Evolutionary conservation across 441 rosid genomes (phyloP).

Genomic region (Melastoma candidum): DNA sequence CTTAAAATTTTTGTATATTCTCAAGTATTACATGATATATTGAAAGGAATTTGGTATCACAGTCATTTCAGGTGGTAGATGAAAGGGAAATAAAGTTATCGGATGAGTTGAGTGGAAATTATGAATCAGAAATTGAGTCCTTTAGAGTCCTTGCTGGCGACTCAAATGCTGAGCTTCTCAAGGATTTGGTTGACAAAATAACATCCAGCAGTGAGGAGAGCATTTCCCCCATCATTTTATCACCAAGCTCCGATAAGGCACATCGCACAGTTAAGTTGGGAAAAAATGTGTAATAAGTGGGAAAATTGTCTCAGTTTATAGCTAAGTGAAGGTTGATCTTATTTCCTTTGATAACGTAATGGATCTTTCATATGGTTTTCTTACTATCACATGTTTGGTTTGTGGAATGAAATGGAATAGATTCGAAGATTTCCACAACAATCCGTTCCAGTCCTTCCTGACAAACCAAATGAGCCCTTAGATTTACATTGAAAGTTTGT

Average conservation of each 20-base stretch:
- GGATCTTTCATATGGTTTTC: too few species aligned
- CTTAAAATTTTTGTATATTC: neutral
- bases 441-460: too few species aligned
- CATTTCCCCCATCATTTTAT: slow-evolving; percentile 53
- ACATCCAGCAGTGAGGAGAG: slow-evolving; percentile 42
- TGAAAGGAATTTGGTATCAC: slow-evolving; percentile 2
- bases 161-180: slow-evolving; percentile 43
- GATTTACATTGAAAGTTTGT: too few species aligned
- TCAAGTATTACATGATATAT: neutral
- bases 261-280: slow-evolving; percentile 67
- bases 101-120: slow-evolving; percentile 30
- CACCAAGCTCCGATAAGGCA: slow-evolving; percentile 68
- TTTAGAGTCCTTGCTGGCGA: slow-evolving; percentile 64
- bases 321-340: too few species aligned
- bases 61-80: slow-evolving; percentile 27
- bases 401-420: too few species aligned
- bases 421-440: too few species aligned
- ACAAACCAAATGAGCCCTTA: too few species aligned
- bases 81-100: slow-evolving; percentile 29
- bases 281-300: too few species aligned
- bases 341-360: too few species aligned
- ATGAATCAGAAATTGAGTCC: slow-evolving; percentile 46
- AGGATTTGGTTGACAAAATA: slow-evolving; percentile 43
- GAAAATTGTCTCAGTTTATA: too few species aligned
- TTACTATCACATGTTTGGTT: too few species aligned